Conservation (phyloP, 2,329 filamentous ascomycete genomes). For the Aspergillus pseudonomiae region DNA sequence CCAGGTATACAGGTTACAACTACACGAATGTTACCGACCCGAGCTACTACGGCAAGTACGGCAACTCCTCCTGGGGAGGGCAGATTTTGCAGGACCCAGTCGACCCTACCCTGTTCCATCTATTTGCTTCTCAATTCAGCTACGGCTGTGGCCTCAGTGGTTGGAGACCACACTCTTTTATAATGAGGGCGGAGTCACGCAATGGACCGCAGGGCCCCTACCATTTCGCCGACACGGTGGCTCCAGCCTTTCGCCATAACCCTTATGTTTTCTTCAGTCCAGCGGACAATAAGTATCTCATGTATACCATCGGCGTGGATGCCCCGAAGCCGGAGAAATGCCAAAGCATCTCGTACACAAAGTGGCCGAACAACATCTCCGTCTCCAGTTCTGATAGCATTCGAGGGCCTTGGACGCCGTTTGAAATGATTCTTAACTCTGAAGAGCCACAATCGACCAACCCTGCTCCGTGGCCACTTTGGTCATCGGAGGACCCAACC, state of each 20-base stretch:
- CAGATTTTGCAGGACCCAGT: slow-evolving; percentile 49
- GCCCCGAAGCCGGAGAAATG: slow-evolving; percentile 29
- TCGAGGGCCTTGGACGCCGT: slow-evolving; percentile 5
- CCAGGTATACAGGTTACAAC: slow-evolving; percentile 50
- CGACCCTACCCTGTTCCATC: slow-evolving; percentile 46
- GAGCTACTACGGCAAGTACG: slow-evolving; percentile 21
- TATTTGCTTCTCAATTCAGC: slow-evolving; percentile 51
- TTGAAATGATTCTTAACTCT: slow-evolving; percentile 6
- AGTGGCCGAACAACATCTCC: slow-evolving; percentile 18
- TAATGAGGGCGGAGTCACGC: slow-evolving; percentile 50
- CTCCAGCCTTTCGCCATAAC: slow-evolving; percentile 52
- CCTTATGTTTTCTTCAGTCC: slow-evolving; percentile 50
- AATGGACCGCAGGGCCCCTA: slow-evolving; percentile 52
- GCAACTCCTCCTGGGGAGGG: slow-evolving; percentile 54
- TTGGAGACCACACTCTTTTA: slow-evolving; percentile 52
- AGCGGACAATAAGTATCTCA: slow-evolving; percentile 47
- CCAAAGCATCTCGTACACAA: slow-evolving; percentile 9
- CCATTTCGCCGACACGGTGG: slow-evolving; percentile 44
- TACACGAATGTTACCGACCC: slow-evolving; percentile 34
- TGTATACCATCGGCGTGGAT: slow-evolving; percentile 50
- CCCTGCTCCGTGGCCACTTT: slow-evolving; percentile 16
- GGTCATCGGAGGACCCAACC: slow-evolving; percentile 5
- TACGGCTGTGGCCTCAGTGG: slow-evolving; percentile 51
- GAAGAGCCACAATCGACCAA: slow-evolving; percentile 14
- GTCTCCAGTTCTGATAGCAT: slow-evolving; percentile 11